phyloP scores from a whole-genome alignment of 352 stramenopile species.

The Globisporangium paddicum region DNA sequence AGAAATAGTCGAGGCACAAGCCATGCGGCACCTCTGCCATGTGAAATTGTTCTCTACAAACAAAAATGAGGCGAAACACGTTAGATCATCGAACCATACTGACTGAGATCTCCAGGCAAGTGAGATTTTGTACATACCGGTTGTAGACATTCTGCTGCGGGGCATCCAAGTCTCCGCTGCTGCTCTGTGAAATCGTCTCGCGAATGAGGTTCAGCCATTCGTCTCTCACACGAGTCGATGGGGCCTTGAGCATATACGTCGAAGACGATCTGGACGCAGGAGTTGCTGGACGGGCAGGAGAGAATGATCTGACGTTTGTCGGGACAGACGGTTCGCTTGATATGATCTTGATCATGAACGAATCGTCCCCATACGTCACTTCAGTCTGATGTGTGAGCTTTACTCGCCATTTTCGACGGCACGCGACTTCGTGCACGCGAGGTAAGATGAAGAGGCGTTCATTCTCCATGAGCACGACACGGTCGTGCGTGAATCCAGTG shows the following conservation, averaged over 20 bases:
- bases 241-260: conserved; percentile 56
- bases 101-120: not conserved
- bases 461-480: conserved; percentile 66
- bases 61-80: not conserved
- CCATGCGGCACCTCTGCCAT: conserved; percentile 51
- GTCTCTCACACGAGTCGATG: conserved; percentile 56
- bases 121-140: conserved; percentile 2
- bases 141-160: not conserved
- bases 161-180: not conserved
- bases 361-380: conserved; percentile 72
- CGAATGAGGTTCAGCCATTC: conserved; percentile 69
- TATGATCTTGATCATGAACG: conserved; percentile 76
- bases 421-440: conserved; percentile 58
- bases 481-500: conserved; percentile 71
- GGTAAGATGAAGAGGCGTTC: conserved; percentile 67
- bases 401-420: conserved; percentile 64
- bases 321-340: conserved; percentile 26
- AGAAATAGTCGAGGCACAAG: conserved; percentile 76
- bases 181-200: conserved; percentile 23
- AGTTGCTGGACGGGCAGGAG: conserved; percentile 20
- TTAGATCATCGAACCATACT: not conserved
- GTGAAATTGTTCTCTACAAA: conserved; percentile 18
- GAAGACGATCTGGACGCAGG: conserved; percentile 17
- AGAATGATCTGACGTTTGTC: conserved; percentile 14
- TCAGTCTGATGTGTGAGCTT: conserved; percentile 43